Base-by-base conservation (phyloP, 2,329 filamentous ascomycete genomes). In the Trichoderma sp. region DNA sequence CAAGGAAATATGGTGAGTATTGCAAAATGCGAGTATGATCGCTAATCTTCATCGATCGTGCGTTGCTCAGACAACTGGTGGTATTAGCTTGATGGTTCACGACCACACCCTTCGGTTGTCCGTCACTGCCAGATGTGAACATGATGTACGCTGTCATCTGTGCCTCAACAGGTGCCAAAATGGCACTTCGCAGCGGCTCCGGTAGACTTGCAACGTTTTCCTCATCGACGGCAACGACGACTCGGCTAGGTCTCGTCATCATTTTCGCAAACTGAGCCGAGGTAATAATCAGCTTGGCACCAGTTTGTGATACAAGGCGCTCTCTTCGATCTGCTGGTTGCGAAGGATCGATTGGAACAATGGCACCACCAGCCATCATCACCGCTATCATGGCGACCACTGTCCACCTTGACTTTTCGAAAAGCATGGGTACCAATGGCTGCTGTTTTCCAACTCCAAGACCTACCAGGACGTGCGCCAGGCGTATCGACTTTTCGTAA, bases 1-100 rank as follows among this genome's bases (percentile, higher is more conserved):
- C 72, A 36, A 74, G 39, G 55, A 17, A 72, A 73, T 3, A 70
- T 55, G 12, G 73, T n/a, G 28, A 74, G 34, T 36, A 74, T 32
- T 73, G 67, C 8, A 73, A 36, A 15, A 47, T 15, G n/a, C 26
- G 17, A 6, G n/a, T 7, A 23, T 59, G 12, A n/a, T 43, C 6
- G 28, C 47, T 23, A 57, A 43, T 15, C 63, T 20, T 30, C 32
- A 47, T 36, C 34, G 34, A 36, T 36, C 13, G 34, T 36, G 34
- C 34, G 34, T 36, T 36, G 15, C 34, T 36, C 34, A 36, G 12
- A 36, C 34, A 36, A 36, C 34, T 36, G 13, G 34, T 36, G 13
- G 34, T 15, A 17, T 30, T 36, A n/a, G 17, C 23, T 20, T 20
- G 12, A 30, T 67, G 43, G 15, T 67, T 47, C 30, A 67, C 17